These are phyloP conservation scores for Taxillus chinensis DNA, from an alignment of 164 flowering plant species.

Conservation along the genomic window DNA sequence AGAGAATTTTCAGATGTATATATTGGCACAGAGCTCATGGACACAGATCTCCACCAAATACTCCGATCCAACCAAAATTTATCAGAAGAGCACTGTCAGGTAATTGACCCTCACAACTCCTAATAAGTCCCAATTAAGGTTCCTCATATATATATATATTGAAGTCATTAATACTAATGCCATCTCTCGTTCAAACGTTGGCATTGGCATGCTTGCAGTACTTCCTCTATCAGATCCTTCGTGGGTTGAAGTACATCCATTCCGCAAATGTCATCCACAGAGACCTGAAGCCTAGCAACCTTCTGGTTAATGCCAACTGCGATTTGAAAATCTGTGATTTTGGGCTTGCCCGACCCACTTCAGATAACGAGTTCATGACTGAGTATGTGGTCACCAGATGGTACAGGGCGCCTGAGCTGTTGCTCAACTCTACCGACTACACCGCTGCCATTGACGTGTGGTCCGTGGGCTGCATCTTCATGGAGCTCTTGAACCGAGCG, in stretches of 20 bases:
- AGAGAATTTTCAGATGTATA: constrained; percentile 85
- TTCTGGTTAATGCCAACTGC: constrained; percentile 79
- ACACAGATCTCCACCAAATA: constrained; percentile 92
- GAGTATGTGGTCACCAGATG: constrained; percentile 97
- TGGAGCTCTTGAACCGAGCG: constrained; percentile 84
- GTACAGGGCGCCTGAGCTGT: constrained; percentile 92
- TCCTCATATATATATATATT: no score
- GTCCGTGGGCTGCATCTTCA: constrained; percentile 95
- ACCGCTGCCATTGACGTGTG: constrained; percentile 96
- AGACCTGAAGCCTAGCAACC: constrained; percentile 93
- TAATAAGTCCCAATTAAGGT: background rate
- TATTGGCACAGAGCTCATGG: constrained; percentile 86
- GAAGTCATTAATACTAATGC: no score
- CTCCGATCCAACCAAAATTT: constrained; percentile 79
- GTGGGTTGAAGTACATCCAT: constrained; percentile 88
- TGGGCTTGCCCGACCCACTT: constrained; percentile 81
- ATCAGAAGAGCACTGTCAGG: constrained; percentile 95
- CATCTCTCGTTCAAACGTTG: constrained; percentile 3
- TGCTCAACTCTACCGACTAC: constrained; percentile 80
- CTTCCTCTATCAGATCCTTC: constrained; percentile 85
- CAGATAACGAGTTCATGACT: constrained; percentile 83
- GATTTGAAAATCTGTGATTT: constrained; percentile 88
- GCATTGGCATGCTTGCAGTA: constrained; percentile 46
- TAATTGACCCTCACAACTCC: constrained; percentile 9
- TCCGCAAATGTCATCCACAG: constrained; percentile 90